phyloP scores from a whole-genome alignment of 2,329 filamentous ascomycete genomes.

The Fusarium tuaranense region DNA sequence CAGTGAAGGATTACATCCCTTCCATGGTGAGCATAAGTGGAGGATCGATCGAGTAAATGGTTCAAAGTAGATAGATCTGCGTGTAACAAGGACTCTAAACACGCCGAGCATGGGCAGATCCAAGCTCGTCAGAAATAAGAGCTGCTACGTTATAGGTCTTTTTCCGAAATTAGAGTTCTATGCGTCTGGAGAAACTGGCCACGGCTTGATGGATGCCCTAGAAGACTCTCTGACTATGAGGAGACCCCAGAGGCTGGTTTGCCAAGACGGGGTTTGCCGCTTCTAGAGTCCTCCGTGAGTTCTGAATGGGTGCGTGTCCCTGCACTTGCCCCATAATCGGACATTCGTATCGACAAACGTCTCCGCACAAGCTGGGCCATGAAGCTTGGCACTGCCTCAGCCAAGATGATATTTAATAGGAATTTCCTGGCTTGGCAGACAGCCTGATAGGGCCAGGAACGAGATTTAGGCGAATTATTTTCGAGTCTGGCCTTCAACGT shows the following conservation, averaged over 20 bases:
- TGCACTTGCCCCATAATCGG: background rate
- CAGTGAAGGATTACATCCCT: background rate
- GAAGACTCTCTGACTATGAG: background rate
- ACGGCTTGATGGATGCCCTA: background rate
- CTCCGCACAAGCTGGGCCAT: background rate
- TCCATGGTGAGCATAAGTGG: background rate
- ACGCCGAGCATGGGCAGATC: background rate
- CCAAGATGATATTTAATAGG: background rate
- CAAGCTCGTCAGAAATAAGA: background rate
- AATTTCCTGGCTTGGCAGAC: background rate
- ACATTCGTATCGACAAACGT: background rate
- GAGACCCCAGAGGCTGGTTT: background rate
- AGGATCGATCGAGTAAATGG: background rate
- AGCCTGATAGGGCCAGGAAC: background rate
- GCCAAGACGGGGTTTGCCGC: background rate
- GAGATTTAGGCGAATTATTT: background rate
- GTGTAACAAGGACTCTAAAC: background rate
- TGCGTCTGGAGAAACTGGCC: background rate
- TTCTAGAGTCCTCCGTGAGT: background rate
- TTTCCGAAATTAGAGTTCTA: slow-evolving; percentile 2
- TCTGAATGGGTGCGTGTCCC: background rate
- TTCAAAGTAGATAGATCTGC: slow-evolving; percentile 1
- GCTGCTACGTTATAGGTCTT: background rate
- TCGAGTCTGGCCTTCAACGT: background rate
- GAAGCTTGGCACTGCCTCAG: background rate